phyloP scores from a whole-genome alignment of 164 flowering plant species.

The Stephania japonica region DNA sequence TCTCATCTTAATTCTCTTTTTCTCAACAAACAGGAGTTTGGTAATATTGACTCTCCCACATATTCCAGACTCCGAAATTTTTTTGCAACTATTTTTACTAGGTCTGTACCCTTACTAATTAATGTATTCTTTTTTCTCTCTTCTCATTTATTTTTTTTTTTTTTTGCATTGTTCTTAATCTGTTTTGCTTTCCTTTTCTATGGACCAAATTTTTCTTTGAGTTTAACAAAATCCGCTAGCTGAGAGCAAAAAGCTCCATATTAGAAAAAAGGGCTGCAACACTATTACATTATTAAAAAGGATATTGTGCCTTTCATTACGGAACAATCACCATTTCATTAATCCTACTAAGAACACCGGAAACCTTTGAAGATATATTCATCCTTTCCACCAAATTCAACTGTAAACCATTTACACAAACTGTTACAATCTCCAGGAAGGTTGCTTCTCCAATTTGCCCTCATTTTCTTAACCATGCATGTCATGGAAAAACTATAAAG shows the following conservation, averaged over 20 bases:
- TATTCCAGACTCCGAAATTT: conserved; percentile 69
- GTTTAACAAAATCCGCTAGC: neutral
- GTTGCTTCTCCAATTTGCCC: no score
- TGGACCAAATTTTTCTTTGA: neutral
- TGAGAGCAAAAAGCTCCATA: neutral
- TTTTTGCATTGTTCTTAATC: neutral
- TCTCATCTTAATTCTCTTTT: conserved; percentile 4
- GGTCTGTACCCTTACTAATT: conserved; percentile 28
- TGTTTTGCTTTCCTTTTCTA: neutral
- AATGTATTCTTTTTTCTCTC: no score
- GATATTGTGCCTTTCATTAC: no score
- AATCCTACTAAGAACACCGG: no score
- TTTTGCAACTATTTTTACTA: conserved; percentile 62
- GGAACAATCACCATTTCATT: no score
- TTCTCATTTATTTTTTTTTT: neutral
- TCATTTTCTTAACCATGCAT: no score
- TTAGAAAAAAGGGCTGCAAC: neutral
- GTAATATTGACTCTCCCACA: conserved; percentile 85
- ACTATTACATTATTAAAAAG: neutral
- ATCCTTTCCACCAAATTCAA: no score
- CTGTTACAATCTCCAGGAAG: no score
- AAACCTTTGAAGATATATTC: no score
- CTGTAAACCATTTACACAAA: no score
- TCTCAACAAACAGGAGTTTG: conserved; percentile 69
- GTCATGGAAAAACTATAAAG: no score